Base-by-base conservation (phyloP, 2,329 filamentous ascomycete species). In the Fusarium sp. region DNA sequence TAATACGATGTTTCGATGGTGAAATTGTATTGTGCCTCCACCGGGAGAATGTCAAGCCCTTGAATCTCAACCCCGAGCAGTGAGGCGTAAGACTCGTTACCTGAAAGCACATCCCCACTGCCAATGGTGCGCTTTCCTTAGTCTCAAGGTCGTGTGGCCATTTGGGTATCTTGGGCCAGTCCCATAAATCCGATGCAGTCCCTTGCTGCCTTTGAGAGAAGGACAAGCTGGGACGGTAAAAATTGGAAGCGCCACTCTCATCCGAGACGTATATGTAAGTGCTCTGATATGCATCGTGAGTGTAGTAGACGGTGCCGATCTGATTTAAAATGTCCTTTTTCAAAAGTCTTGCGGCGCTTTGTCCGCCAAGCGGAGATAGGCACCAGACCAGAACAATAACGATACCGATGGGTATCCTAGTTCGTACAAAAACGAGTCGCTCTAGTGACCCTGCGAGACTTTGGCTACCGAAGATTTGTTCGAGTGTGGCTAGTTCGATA, bases 391-490 rank as follows among this genome's bases (percentile, higher is more conserved):
- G 6, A 3, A 68, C 35, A 15, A 68, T 66, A 1, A 33, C 6
- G 0, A 57, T 9, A 0, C 66, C 63, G 10, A 66, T 18, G 0
- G 43, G 4, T 0, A 63, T 15, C 2, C 53, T 49, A 2, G 54
- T 55, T 1, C 66, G 62, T 9, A 68, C 46, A 23, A 66, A 48
- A 1, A 68, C 23, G 0, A 68, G 43, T 4, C 57, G 33, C 8
- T 66, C 66, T 1, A 68, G 4, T 1, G 63, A 49, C 2, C 56
- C 49, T 1, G 66, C 66, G 9, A 68, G 53, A 5, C 47, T 68
- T 18, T 66, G 66, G 21, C 66, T 68, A 4, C 62, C 62, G n/a
- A 57, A 63, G 3, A 66, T 31, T 20, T 68, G 62, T 23, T 68
- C 66, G 5, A 68, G 66, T 0, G 49, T 43, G 1, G 21, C 66